Conservation (phyloP, 78 protist genomes). For the Isochrysis galbana region DNA sequence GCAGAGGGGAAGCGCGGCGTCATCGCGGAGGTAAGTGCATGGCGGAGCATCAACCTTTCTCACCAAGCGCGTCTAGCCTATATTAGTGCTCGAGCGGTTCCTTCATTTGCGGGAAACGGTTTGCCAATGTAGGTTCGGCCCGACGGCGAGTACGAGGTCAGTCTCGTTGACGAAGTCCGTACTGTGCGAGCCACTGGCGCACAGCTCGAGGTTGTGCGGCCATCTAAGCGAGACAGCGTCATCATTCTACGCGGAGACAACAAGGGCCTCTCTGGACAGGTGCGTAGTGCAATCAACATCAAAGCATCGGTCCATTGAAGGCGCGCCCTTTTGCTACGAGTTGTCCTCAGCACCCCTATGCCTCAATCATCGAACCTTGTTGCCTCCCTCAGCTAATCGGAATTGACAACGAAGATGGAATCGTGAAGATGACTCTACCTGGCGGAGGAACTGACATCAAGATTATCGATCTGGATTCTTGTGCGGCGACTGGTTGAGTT, state of each 20-base stretch:
- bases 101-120: too few relatives aligned
- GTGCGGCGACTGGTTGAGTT: neutral
- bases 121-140: too few relatives aligned
- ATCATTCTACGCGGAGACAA: neutral
- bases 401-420: neutral
- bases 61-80: too few relatives aligned
- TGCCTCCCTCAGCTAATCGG: neutral
- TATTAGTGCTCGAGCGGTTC: too few relatives aligned
- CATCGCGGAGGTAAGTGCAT: neutral
- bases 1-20: neutral
- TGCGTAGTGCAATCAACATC: too few relatives aligned
- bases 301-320: too few relatives aligned
- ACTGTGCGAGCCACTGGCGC: neutral
- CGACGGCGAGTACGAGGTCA: neutral
- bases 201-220: neutral
- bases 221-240: neutral
- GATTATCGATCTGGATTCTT: neutral
- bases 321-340: too few relatives aligned
- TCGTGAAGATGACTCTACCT: neutral
- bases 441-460: neutral
- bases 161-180: neutral
- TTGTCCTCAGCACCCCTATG: neutral
- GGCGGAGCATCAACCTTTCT: too few relatives aligned
- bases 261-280: neutral
- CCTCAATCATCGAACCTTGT: neutral